phyloP scores from a whole-genome alignment of 805 yeast genomes.

The Saccharomycopsis selenospora region DNA sequence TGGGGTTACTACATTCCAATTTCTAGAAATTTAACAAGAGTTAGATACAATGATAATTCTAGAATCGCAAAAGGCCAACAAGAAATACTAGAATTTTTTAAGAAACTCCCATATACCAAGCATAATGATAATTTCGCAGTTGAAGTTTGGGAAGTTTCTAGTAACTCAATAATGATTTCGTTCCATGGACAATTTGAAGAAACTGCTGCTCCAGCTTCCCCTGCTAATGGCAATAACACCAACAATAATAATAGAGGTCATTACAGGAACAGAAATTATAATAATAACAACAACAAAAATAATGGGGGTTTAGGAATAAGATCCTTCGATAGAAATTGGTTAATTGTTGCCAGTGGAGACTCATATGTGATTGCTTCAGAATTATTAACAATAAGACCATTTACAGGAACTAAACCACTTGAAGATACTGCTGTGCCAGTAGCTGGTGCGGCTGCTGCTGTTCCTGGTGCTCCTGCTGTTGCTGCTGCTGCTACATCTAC shows the following conservation, averaged over 20 bases:
- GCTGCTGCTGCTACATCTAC: constrained; percentile 19
- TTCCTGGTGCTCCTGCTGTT: constrained; percentile 14
- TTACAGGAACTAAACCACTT: constrained; percentile 37
- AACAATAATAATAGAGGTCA: constrained; percentile 25
- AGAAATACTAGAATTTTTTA: constrained; percentile 53
- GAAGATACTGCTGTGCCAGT: constrained; percentile 1
- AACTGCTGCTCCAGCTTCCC: constrained; percentile 43
- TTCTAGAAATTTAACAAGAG: constrained; percentile 70
- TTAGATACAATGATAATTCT: constrained; percentile 39
- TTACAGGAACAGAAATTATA: constrained; percentile 22
- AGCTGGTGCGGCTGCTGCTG: constrained; percentile 20
- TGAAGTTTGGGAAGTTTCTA: constrained; percentile 59
- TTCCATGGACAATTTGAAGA: constrained; percentile 86
- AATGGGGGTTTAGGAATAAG: constrained; percentile 42
- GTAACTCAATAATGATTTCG: constrained; percentile 64
- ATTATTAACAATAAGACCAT: constrained; percentile 58
- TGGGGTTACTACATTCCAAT: constrained; percentile 65
- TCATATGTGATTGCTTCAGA: constrained; percentile 83
- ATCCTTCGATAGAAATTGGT: constrained; percentile 79
- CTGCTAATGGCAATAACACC: constrained; percentile 21
- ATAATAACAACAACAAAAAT: constrained; percentile 25
- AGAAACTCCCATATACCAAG: constrained; percentile 66
- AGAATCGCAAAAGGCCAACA: constrained; percentile 65
- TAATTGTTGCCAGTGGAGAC: constrained; percentile 66
- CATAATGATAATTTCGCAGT: constrained; percentile 74